Percentiles rank a stretch among this genome's conserved stretches.
Conservation (phyloP, 78 protist species). For the Dictyostelium purpureum region DNA sequence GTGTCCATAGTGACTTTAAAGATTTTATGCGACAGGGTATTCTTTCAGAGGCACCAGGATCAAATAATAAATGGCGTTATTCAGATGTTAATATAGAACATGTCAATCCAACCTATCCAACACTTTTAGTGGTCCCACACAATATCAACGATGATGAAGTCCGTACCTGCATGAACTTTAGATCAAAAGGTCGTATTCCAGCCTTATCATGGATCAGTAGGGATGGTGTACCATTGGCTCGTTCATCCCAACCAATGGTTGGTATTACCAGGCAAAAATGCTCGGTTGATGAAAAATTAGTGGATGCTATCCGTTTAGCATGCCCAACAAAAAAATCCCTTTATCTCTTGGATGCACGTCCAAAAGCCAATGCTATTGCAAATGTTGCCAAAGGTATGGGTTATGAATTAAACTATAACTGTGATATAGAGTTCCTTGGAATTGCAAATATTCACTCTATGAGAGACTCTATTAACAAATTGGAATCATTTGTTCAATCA, state of each 20-base stretch:
- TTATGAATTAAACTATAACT: constrained; percentile 77
- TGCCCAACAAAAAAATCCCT: constrained; percentile 21
- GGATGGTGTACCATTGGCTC: constrained; percentile 71
- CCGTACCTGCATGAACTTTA: constrained; percentile 20
- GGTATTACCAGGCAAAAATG: constrained; percentile 54
- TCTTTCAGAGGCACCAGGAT: not conserved
- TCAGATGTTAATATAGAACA: constrained; percentile 44
- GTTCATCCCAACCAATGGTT: constrained; percentile 71
- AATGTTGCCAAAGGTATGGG: constrained; percentile 90
- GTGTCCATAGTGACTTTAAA: not conserved
- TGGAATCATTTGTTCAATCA: constrained; percentile 29
- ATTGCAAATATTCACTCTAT: constrained; percentile 94
- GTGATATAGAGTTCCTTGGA: constrained; percentile 80
- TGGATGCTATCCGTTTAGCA: constrained; percentile 9
- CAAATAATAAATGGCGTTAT: constrained; percentile 32
- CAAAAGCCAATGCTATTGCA: constrained; percentile 87
- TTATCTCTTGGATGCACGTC: constrained; percentile 66
- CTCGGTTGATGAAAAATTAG: constrained; percentile 40
- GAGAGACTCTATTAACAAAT: constrained; percentile 71
- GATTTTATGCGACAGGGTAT: constrained; percentile 63
- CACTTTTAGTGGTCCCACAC: constrained; percentile 28
- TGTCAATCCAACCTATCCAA: constrained; percentile 61
- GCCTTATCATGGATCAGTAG: constrained; percentile 41
- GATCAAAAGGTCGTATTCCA: constrained; percentile 77
- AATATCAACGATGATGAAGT: constrained; percentile 49